Evolutionary conservation across 2,329 filamentous ascomycete species (phyloP).

Genomic region (Fusarium nematophilum): DNA sequence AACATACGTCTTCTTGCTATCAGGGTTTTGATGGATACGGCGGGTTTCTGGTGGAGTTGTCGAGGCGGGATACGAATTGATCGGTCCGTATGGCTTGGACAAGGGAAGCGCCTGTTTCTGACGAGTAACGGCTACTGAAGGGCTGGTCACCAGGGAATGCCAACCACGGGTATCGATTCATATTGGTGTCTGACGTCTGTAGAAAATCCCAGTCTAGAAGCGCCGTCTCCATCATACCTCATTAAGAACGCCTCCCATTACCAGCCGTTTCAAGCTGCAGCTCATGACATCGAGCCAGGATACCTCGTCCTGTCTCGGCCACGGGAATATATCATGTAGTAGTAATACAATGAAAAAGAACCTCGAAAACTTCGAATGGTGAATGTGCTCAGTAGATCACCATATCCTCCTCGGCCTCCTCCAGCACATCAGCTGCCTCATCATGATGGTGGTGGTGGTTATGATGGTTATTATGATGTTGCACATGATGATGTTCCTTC

Average conservation of each 20-base stretch:
- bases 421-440: slow-evolving; percentile 79
- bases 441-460: slow-evolving; percentile 66
- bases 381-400: slow-evolving; percentile 84
- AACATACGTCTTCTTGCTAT: not conserved
- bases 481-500: slow-evolving; percentile 16
- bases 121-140: no score
- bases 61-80: slow-evolving; percentile 11
- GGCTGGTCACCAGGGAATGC: not conserved
- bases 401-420: slow-evolving; percentile 88
- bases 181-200: slow-evolving; percentile 7
- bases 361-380: not conserved
- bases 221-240: slow-evolving; percentile 2
- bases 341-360: not conserved
- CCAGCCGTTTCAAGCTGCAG: not conserved
- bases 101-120: not conserved
- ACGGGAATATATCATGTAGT: not conserved
- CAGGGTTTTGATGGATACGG: slow-evolving; percentile 3
- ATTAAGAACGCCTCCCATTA: not conserved
- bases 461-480: slow-evolving; percentile 26
- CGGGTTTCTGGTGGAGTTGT: slow-evolving; percentile 15
- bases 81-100: not conserved
- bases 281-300: not conserved
- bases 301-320: not conserved
- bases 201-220: slow-evolving; percentile 14
- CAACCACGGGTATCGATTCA: slow-evolving; percentile 23